These are phyloP conservation scores for Coniochaeta pulveracea DNA, from an alignment of 2,329 filamentous ascomycete species.

Conservation along the genomic window DNA sequence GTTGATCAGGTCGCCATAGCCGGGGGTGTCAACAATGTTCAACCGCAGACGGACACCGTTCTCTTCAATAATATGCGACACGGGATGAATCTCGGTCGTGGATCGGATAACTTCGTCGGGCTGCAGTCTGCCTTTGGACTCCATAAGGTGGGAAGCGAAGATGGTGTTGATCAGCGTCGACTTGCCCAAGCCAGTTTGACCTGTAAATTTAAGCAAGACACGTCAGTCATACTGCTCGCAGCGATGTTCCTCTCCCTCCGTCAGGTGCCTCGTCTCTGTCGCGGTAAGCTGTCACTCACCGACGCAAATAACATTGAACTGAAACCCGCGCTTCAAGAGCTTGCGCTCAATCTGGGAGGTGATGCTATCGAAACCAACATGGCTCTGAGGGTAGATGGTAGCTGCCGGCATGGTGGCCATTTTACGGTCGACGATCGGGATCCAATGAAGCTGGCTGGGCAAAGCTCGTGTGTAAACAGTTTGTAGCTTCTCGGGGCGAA, in stretches of 20 bases:
- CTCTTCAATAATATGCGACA: constrained; percentile 98
- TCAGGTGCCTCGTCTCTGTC: too few relatives aligned
- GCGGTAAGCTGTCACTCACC: too few relatives aligned
- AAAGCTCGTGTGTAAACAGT: too few relatives aligned
- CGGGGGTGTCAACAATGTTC: constrained; percentile 98
- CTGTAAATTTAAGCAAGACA: constrained; percentile 35
- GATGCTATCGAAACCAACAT: constrained; percentile 99
- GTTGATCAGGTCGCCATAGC: constrained; percentile 97
- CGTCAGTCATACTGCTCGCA: constrained; percentile 17
- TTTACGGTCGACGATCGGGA: constrained; percentile 17
- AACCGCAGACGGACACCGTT: constrained; percentile 94
- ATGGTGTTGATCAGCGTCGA: constrained; percentile 99
- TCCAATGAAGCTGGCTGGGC: constrained; percentile 16
- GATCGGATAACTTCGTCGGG: constrained; percentile 89
- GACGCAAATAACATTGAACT: constrained; percentile 99
- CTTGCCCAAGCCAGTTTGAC: constrained; percentile 97
- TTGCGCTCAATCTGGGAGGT: constrained; percentile 99
- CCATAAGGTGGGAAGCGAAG: constrained; percentile 98
- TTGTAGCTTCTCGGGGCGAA: too few relatives aligned
- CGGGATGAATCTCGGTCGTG: constrained; percentile 95
- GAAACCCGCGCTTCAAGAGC: constrained; percentile 97
- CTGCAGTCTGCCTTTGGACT: constrained; percentile 89
- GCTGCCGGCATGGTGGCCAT: constrained; percentile 55
- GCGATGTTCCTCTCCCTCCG: too few relatives aligned
- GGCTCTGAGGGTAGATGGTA: constrained; percentile 82